Evolutionary conservation across 208 protist species (phyloP), one percentile per base, ranked within the genome.

Genomic region (Phytomonas francai): DNA sequence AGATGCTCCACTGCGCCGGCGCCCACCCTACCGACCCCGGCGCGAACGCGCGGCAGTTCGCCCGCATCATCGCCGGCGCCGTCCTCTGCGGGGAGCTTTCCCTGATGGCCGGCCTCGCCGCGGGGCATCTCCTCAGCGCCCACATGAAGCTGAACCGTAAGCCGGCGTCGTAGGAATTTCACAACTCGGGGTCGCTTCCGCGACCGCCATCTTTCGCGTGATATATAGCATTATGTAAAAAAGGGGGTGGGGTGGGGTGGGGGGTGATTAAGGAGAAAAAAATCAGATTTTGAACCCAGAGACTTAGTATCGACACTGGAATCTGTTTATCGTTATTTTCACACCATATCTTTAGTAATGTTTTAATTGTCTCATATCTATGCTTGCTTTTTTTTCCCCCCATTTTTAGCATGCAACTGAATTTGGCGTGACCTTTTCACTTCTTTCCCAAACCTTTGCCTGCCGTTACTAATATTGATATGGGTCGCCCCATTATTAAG

Each of bases 81-180:
- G 98, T 99, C 12, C 73, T 99, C 63, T 98, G 96, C 59, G 98
- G 97, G 31, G 98, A 99, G 79, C 85, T 99, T 6, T 99, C 97
- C 0, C 84, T 99, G 32, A 94, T 99, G 79, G 84, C 90, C 45
- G 92, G 90, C 32, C 82, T 95, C 30, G 88, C 90, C 28, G 88
- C 93, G n/a, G 91, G 91, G 12, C 91, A 96, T 70, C 74, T 97
- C 29, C 76, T 96, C 32, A 93, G 78, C 58, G 91, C 93, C 0
- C 93, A 97, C 76, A 94, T 97, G 89, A 89, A 94, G 68, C 78
- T 97, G 51, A 97, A 97, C 76, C 87, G 93, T n/a, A 96, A 96
- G 70, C 84, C 81, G 0, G 42, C 65, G 31, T 27, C 9, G 0
- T 36, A 30, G 4, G 28, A 19, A 33, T 63, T 51, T 22, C 16